These are phyloP conservation scores for Ramichloridium luteum DNA, from an alignment of 2,329 filamentous ascomycete species.

Conservation along the genomic window DNA sequence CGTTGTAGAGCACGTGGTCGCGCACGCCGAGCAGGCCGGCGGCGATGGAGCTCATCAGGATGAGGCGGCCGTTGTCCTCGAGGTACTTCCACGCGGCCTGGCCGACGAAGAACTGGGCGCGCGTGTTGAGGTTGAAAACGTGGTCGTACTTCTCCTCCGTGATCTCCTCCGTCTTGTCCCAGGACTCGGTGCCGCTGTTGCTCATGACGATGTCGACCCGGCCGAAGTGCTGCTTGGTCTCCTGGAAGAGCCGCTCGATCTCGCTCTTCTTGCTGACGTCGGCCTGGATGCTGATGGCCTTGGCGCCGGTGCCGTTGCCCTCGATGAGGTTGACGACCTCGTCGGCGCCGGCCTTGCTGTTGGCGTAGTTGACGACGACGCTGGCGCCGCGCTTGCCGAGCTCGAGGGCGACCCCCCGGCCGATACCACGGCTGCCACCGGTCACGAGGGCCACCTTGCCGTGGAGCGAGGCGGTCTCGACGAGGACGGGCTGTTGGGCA, in stretches of 20 bases:
- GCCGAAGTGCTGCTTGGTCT: constrained; percentile 30
- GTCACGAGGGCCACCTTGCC: constrained; percentile 50
- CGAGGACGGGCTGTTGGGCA: constrained; percentile 22
- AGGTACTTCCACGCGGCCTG: constrained; percentile 63
- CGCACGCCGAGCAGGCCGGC: constrained; percentile 54
- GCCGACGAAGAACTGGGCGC: constrained; percentile 66
- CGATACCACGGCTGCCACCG: constrained; percentile 54
- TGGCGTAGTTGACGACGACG: constrained; percentile 54
- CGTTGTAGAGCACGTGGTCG: constrained; percentile 60
- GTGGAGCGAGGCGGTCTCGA: constrained; percentile 39
- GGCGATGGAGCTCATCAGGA: constrained; percentile 64
- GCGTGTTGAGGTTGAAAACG: constrained; percentile 56
- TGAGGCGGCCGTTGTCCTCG: constrained; percentile 56
- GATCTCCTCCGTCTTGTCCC: constrained; percentile 57
- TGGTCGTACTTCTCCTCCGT: constrained; percentile 60
- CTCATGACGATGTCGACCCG: constrained; percentile 40
- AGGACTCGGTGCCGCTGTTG: constrained; percentile 50
- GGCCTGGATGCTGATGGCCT: constrained; percentile 46
- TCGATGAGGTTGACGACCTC: constrained; percentile 38
- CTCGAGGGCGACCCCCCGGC: constrained; percentile 53
- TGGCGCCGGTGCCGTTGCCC: constrained; percentile 35
- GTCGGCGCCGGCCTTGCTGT: constrained; percentile 38
- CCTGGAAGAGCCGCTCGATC: constrained; percentile 46
- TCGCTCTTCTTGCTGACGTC: constrained; percentile 44
- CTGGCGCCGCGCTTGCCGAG: constrained; percentile 53